phyloP scores from a whole-genome alignment of 2,329 filamentous ascomycete genomes.

The Trichoderma polysporum region DNA sequence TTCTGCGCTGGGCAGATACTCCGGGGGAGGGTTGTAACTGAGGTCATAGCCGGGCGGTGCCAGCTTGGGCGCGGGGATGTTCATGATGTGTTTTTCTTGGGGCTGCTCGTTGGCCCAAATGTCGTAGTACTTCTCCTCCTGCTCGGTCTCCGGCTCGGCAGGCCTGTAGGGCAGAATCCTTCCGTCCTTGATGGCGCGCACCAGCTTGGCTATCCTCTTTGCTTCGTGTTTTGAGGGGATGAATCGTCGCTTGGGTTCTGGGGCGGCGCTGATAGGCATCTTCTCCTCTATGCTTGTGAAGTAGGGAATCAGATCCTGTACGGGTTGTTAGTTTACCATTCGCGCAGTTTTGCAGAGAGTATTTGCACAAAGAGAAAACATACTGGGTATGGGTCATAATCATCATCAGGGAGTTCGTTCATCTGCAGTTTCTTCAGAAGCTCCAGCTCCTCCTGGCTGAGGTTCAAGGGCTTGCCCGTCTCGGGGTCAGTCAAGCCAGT shows the following conservation, averaged over 20 bases:
- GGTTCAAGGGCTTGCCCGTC: slow-evolving; percentile 87
- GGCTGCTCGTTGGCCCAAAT: slow-evolving; percentile 93
- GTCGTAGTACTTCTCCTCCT: slow-evolving; percentile 72
- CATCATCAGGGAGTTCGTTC: slow-evolving; percentile 83
- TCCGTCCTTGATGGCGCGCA: slow-evolving; percentile 91
- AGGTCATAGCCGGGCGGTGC: slow-evolving; percentile 92
- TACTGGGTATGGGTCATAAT: slow-evolving; percentile 88
- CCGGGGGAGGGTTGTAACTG: slow-evolving; percentile 92
- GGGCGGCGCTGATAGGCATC: slow-evolving; percentile 92
- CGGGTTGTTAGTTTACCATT: not conserved
- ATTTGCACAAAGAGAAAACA: slow-evolving; percentile 28
- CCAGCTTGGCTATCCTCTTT: slow-evolving; percentile 95
- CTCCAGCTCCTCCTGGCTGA: slow-evolving; percentile 85
- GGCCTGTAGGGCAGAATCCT: slow-evolving; percentile 89
- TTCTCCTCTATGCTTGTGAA: slow-evolving; percentile 88
- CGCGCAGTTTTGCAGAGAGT: not conserved
- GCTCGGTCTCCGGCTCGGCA: slow-evolving; percentile 62
- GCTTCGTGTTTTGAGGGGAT: slow-evolving; percentile 95
- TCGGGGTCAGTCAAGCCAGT: slow-evolving; percentile 91
- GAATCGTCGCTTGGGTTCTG: slow-evolving; percentile 94
- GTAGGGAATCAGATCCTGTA: slow-evolving; percentile 80
- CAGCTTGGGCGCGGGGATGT: slow-evolving; percentile 90
- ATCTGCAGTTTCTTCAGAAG: slow-evolving; percentile 84
- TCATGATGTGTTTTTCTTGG: slow-evolving; percentile 83
- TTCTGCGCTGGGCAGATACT: slow-evolving; percentile 84